Evolutionary conservation across 2,329 filamentous ascomycete species (phyloP).

Genomic region (Aspergillus sp.): DNA sequence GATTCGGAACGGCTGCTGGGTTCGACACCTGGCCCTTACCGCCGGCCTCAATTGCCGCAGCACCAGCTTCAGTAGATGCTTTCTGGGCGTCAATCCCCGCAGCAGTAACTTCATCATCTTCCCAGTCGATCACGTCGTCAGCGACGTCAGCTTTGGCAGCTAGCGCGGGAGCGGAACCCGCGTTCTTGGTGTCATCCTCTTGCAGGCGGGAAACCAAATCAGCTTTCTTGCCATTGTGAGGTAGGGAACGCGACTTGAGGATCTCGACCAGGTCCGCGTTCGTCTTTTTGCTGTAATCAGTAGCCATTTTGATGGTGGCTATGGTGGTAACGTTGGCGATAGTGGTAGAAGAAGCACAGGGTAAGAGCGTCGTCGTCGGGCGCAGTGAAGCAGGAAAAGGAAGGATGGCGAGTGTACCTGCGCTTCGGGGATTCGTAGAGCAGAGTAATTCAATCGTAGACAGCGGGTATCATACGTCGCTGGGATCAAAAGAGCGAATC

Average conservation of each 20-base stretch:
- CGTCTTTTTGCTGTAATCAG: slow-evolving; percentile 44
- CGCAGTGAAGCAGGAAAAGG: not conserved
- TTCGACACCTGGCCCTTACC: slow-evolving; percentile 31
- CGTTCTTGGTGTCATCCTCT: slow-evolving; percentile 32
- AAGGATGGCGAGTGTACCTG: not conserved
- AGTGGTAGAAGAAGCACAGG: not conserved
- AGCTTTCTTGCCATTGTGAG: slow-evolving; percentile 43
- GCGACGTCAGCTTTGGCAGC: slow-evolving; percentile 21
- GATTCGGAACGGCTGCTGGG: slow-evolving; percentile 34
- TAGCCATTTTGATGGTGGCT: slow-evolving; percentile 23
- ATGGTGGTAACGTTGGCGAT: slow-evolving; percentile 1
- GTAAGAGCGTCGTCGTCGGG: not conserved
- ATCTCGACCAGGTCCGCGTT: slow-evolving; percentile 43
- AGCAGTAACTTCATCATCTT: slow-evolving; percentile 33
- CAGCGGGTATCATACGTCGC: not conserved
- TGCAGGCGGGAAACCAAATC: slow-evolving; percentile 42
- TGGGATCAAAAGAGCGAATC: not conserved
- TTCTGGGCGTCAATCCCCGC: slow-evolving; percentile 12
- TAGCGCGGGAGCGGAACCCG: slow-evolving; percentile 14
- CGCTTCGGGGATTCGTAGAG: not conserved
- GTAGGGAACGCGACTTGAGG: slow-evolving; percentile 41
- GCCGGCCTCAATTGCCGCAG: slow-evolving; percentile 30
- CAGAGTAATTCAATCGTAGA: not conserved
- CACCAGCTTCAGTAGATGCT: slow-evolving; percentile 24
- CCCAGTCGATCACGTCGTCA: slow-evolving; percentile 41